Evolutionary conservation across 805 yeast genomes (phyloP), one percentile per base, ranked within the genome.

Genomic region (Ogataea haglerorum): DNA sequence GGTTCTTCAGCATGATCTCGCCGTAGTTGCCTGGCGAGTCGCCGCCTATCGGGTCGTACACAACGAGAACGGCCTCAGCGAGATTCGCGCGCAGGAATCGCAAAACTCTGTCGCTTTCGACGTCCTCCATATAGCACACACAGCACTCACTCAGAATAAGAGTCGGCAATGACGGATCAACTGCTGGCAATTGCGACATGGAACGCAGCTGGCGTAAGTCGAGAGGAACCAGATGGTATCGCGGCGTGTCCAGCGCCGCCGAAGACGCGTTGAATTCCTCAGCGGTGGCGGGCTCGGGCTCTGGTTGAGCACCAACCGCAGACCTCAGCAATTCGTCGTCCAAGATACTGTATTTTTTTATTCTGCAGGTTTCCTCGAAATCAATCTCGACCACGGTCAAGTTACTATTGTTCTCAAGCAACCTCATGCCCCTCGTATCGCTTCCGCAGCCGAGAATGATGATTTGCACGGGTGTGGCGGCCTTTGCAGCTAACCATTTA

Each of bases 391-490:
- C 68, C 51, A 79, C 78, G 2, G 51, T 53, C 24, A 81, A 47
- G 28, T 52, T 48, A 3, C 52, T 43, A 34, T 63, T 38, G 5
- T 58, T 33, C 6, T 63, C 54, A 29, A 84, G 57, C 12, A 78
- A 45, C 8, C 67, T 58, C 55, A 85, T 83, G 12, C 75, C 71
- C 38, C 91, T 57, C 0, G 93, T 82, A 52, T 85, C 95, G 12
- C 86, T 81, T 5, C 95, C 95, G 2, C 90, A 82, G 0, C 95
- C 95, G n/a, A 85, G 56, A 1, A 88, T 82, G 1, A 85, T 63
- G 12, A 85, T 71, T 54, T 83, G 82, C 33, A 75, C 61, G 5
- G 48, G 30, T 12, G 45, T 40, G 2, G 34, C 42, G 2, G 30
- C n/a, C 42, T 64, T 56, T 3, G 47, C 47, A 3, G 41, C 32